Evolutionary conservation across 257 asterid species (phyloP), one percentile per base, ranked within the genome.

Genomic region (Knoxia roxburghii): DNA sequence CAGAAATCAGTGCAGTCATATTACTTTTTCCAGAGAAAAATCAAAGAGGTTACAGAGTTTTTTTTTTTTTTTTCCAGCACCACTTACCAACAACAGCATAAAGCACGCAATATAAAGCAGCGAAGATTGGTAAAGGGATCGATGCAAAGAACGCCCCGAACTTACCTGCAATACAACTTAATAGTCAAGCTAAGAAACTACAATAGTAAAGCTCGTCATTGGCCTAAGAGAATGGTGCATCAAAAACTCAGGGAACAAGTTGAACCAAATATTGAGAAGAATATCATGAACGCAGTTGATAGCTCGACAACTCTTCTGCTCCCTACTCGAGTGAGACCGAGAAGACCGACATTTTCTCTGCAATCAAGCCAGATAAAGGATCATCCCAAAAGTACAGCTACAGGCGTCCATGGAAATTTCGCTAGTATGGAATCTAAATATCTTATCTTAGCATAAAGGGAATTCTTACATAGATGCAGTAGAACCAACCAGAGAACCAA

Each of bases 281-380:
- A 94, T 83, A 94, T 70, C 99, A 94, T 94, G 89, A 94, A 94
- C 68, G 82, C 93, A 26, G 90, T 83, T 45, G 99, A 90, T 77
- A 94, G 83, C 77, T 94, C 96, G 64, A 90, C 99, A 27, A 81
- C 97, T 81, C 99, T 82, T 85, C 99, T 86, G 85, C 99, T 94
- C 75, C 99, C 99, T 6, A 94, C 96, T 35, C 95, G 98, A 71
- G 98, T 90, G 65, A 94, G 85, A 73, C 99, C 99, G 26, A 94
- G 85, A 69, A 94, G 96, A 65, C 99, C 99, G 5, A 94, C 96
- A 78, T 94, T 90, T 83, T 94, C 99, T 29, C 98, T 94, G 87
- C 80, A 82, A 57, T 61, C 21, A 27, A 21, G 43, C 51, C 58
- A 39, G 27, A 7, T 0, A 37, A 37, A 65, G 61, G 41, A 37